A percentile compares a stretch with the other conserved stretches of the same genome.
phyloP scores from a whole-genome alignment of 2,329 filamentous ascomycete species.

The Orbilia javanica region DNA sequence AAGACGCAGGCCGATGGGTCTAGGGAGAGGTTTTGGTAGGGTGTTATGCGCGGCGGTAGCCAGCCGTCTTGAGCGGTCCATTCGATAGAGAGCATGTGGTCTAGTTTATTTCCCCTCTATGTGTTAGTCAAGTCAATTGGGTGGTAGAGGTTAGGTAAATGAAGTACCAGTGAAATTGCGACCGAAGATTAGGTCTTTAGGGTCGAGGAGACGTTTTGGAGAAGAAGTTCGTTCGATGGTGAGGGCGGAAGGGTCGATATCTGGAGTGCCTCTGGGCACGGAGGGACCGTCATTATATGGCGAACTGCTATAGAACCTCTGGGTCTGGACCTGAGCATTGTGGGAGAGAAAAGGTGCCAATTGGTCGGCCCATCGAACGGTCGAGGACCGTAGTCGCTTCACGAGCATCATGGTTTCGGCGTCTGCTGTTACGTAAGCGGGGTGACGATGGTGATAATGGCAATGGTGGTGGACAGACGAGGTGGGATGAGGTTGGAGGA shows the following conservation, averaged over 20 bases:
- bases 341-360: neutral
- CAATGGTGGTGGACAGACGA: neutral
- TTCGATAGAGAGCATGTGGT: conserved; percentile 96
- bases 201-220: conserved; percentile 80
- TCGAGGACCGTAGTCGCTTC: conserved; percentile 35
- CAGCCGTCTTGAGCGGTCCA: conserved; percentile 90
- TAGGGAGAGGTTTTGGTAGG: conserved; percentile 96
- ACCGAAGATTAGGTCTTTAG: conserved; percentile 89
- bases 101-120: conserved; percentile 68
- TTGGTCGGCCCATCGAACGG: conserved; percentile 39
- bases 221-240: conserved; percentile 78
- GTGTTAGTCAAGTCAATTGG: conserved; percentile 6
- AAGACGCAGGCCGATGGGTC: conserved; percentile 97
- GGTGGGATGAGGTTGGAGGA: neutral
- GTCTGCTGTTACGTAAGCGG: neutral
- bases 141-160: conserved; percentile 4
- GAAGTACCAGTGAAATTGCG: conserved; percentile 83
- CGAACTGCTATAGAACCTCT: conserved; percentile 31
- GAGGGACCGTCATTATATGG: conserved; percentile 5
- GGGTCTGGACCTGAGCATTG: neutral
- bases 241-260: conserved; percentile 82
- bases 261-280: conserved; percentile 65
- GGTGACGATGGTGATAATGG: too few species aligned
- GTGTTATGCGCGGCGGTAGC: conserved; percentile 83
- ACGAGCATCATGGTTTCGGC: conserved; percentile 25